Percentiles rank a stretch among this genome's conserved stretches.
phyloP scores from a whole-genome alignment of 495 filamentous ascomycete species.

The Talaromyces wortmannii region DNA sequence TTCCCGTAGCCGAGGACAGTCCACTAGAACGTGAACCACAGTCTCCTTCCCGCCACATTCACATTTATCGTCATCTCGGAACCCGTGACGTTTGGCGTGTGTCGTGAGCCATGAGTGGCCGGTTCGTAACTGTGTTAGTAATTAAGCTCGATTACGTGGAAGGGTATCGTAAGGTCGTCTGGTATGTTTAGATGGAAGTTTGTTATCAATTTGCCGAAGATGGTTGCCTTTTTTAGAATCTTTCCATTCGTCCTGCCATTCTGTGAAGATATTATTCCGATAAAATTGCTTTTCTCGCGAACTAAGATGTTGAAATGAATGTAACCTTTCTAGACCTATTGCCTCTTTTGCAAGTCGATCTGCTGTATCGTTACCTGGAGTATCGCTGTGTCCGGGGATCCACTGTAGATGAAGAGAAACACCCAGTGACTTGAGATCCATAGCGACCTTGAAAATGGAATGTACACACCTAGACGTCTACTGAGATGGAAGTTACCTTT shows the following conservation, averaged over 20 bases:
- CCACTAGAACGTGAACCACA: constrained; percentile 6
- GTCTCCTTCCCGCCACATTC: constrained; percentile 6
- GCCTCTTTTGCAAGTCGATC: constrained; percentile 8
- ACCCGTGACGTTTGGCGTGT: constrained; percentile 3
- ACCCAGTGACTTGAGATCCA: too few relatives aligned
- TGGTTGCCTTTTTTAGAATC: constrained; percentile 4
- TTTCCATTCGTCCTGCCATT: constrained; percentile 11
- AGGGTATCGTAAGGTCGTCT: constrained; percentile 7
- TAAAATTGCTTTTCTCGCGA: constrained; percentile 9
- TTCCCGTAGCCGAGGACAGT: constrained; percentile 5
- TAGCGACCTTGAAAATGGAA: too few relatives aligned
- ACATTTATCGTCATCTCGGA: constrained; percentile 8
- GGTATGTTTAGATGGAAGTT: constrained; percentile 6
- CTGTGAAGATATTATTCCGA: background rate
- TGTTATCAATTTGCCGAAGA: constrained; percentile 8
- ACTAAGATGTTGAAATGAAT: constrained; percentile 10
- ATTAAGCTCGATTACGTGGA: constrained; percentile 8
- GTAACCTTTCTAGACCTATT: constrained; percentile 1
- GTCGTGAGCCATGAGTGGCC: constrained; percentile 10
- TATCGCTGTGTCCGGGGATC: constrained; percentile 10
- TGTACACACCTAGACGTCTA: too few relatives aligned
- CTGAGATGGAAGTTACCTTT: too few relatives aligned
- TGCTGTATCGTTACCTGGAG: constrained; percentile 1
- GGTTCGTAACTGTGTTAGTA: constrained; percentile 10
- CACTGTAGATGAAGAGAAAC: constrained; percentile 11